phyloP scores from a whole-genome alignment of 1,284 basidiomycete species.

The Retiboletus fuscus region DNA sequence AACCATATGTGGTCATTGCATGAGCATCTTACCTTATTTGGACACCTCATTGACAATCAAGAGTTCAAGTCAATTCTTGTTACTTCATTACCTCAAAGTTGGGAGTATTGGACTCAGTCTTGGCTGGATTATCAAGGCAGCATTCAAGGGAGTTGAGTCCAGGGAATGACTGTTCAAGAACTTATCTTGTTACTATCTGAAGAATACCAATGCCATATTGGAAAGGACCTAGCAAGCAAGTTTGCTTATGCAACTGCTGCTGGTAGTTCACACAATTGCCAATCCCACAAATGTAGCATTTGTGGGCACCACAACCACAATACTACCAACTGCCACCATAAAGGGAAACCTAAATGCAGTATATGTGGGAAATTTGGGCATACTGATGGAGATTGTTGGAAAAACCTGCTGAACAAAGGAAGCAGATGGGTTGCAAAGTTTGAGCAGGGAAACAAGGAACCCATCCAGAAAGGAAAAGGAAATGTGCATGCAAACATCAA shows the following conservation, averaged over 20 bases:
- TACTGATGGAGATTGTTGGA: not conserved
- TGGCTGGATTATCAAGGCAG: not conserved
- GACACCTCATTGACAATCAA: accelerated
- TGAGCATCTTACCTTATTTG: accelerated
- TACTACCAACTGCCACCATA: not conserved
- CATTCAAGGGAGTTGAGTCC: not conserved
- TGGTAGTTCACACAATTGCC: too few relatives aligned
- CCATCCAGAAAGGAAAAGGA: not conserved
- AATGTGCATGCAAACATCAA: not conserved
- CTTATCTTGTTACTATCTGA: not conserved
- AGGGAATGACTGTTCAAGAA: not conserved
- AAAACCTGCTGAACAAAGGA: conserved; percentile 2
- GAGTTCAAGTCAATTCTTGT: not conserved
- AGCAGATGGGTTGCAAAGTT: not conserved
- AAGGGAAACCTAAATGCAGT: conserved; percentile 10
- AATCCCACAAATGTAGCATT: not conserved
- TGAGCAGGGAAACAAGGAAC: not conserved
- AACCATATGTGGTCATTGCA: too few relatives aligned
- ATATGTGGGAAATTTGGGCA: conserved; percentile 2
- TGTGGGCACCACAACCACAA: not conserved
- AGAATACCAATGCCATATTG: not conserved
- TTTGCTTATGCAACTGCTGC: too few relatives aligned
- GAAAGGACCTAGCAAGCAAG: too few relatives aligned
- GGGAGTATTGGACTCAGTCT: not conserved
- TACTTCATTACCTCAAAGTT: not conserved